Evolutionary conservation across 805 yeast species (phyloP), one percentile per base, ranked within the genome.

Genomic region (Yueomyces sinensis): DNA sequence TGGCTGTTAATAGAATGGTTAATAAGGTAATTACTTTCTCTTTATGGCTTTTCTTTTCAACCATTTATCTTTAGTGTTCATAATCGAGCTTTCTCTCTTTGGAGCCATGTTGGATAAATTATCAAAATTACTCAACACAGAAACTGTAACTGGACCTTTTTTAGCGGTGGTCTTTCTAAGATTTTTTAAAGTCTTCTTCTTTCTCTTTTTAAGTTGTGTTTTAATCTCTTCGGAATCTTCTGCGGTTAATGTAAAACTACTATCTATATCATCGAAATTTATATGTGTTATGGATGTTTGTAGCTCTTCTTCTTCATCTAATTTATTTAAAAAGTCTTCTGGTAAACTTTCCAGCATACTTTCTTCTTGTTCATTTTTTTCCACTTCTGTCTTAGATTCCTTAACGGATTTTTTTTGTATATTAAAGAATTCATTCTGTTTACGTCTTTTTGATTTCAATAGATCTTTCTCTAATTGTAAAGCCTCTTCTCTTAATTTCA

Each of bases 141-240:
- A 50, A 11, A 67, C 67, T 29, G 50, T 58, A 19, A 67, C 66
- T 1, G 67, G 66, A 1, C 70, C 72, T 34, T 57, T 60, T 29
- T 52, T 52, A 25, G 45, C 39, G 4, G 49, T 37, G 2, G 43
- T 49, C 34, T 48, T 52, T 32, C 57, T 61, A 37, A 52, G 31
- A 19, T 37, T 44, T 33, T 52, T 52, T n/a, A 59, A 47, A 18
- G 58, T 54, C 30, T 58, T 58, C 37, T 58, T 43, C 37, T 58
- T 59, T 17, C 37, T 46, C 31, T 44, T 48, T 17, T 41, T 37
- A 9, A 47, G 29, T 28, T 46, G 41, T 15, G 34, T 33, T 29
- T 40, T 41, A 17, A 45, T 19, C 28, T 41, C 47, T 30, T 38
- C 38, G 32, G 31, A 37, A 17, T 44, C 18, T 29, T 41, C 47